Percentiles rank a stretch among this genome's conserved stretches.
phyloP scores from a whole-genome alignment of 1,284 basidiomycete species.

The Malassezia sp. region DNA sequence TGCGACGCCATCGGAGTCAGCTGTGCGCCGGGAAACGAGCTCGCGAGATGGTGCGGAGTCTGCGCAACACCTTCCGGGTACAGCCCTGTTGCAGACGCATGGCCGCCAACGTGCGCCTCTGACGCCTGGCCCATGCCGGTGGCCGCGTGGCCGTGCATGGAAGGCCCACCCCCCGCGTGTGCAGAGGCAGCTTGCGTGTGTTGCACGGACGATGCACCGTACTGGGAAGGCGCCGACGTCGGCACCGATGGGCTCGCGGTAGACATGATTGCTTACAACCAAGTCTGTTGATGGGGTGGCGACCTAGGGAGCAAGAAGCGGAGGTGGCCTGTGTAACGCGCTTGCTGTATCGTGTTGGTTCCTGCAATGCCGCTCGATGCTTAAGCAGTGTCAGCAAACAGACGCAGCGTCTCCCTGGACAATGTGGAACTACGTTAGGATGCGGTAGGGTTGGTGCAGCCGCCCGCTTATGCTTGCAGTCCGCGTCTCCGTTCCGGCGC shows the following conservation, averaged over 20 bases:
- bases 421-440: constrained; percentile 3
- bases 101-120: constrained; percentile 10
- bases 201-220: constrained; percentile 8
- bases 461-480: constrained; percentile 13
- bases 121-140: constrained; percentile 2
- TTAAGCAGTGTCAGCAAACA: too few species aligned
- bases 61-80: constrained; percentile 10
- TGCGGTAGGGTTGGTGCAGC: constrained; percentile 9
- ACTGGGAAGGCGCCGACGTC: constrained; percentile 6
- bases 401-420: too few species aligned
- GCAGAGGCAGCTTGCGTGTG: constrained; percentile 1
- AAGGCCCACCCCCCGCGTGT: constrained; percentile 1
- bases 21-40: constrained; percentile 13
- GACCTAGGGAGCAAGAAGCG: too few species aligned
- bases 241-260: constrained; percentile 17
- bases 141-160: constrained; percentile 12
- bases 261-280: too few species aligned
- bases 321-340: too few species aligned
- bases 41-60: constrained; percentile 10
- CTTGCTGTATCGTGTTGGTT: too few species aligned
- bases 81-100: constrained; percentile 6
- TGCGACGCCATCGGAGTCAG: constrained; percentile 14
- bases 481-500: not conserved
- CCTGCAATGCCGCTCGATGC: too few species aligned
- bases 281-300: too few species aligned